phyloP scores from a whole-genome alignment of 2,329 filamentous ascomycete species.

The Colletotrichum spinosum region DNA sequence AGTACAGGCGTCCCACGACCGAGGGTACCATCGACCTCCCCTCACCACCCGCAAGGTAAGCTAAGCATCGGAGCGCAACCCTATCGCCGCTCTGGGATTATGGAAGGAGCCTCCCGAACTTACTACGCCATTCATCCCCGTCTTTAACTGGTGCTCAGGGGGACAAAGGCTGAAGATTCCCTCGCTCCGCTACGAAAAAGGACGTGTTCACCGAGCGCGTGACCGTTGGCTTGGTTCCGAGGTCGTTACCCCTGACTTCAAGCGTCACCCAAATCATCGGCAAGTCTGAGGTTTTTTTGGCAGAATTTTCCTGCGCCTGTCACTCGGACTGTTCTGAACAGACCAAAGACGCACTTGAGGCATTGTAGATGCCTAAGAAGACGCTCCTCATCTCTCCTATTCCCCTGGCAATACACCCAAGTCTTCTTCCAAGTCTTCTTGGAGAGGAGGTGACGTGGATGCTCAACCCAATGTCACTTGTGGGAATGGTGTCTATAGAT shows the following conservation, averaged over 20 bases:
- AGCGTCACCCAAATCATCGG: background rate
- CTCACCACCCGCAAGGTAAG: conserved; percentile 30
- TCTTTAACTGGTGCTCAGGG: conserved; percentile 9
- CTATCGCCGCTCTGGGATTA: conserved; percentile 30
- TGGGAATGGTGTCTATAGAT: too few species aligned
- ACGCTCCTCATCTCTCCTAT: background rate
- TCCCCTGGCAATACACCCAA: background rate
- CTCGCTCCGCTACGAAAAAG: background rate
- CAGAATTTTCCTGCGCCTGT: too few species aligned
- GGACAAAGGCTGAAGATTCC: background rate
- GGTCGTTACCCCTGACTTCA: background rate
- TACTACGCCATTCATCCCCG: conserved; percentile 12
- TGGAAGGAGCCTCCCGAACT: conserved; percentile 33
- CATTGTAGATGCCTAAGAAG: background rate
- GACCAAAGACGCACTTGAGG: conserved; percentile 8
- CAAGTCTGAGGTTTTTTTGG: too few species aligned
- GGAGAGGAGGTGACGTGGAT: background rate
- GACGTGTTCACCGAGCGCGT: background rate
- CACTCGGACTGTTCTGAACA: too few species aligned
- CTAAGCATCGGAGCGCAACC: conserved; percentile 20
- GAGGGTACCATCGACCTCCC: conserved; percentile 12
- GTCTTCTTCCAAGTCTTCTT: too few species aligned
- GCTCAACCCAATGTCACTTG: background rate
- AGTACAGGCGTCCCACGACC: background rate
- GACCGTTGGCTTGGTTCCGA: background rate